Conservation (phyloP, 2,329 filamentous ascomycete species). For the Gyromitra esculenta region DNA sequence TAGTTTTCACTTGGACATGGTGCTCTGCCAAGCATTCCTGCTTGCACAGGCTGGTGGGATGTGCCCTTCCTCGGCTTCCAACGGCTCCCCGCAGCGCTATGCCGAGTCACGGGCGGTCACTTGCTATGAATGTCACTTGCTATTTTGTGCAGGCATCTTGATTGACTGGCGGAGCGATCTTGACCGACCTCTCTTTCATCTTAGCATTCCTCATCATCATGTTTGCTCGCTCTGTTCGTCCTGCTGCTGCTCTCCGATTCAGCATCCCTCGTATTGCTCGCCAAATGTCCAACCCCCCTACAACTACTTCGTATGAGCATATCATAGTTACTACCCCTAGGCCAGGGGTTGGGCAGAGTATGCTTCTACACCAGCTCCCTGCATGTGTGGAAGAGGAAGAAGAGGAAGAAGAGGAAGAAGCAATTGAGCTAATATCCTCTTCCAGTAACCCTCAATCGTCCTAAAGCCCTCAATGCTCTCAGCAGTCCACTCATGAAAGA, state of each 20-base stretch:
- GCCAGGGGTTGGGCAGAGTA: conserved; percentile 91
- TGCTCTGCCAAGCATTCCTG: not conserved
- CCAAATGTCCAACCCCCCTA: conserved; percentile 61
- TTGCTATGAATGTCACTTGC: not conserved
- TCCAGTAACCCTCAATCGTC: conserved; percentile 88
- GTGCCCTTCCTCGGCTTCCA: conserved; percentile 25
- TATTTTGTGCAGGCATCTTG: not conserved
- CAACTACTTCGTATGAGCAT: conserved; percentile 73
- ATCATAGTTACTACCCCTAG: conserved; percentile 83
- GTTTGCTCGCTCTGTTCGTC: conserved; percentile 66
- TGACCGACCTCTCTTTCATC: not conserved
- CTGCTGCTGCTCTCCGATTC: conserved; percentile 70
- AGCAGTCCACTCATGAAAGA: conserved; percentile 90
- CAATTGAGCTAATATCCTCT: conserved; percentile 12
- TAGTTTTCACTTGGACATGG: no score
- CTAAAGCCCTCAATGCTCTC: conserved; percentile 94
- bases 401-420: not conserved
- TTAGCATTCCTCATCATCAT: conserved; percentile 20
- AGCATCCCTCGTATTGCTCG: conserved; percentile 69
- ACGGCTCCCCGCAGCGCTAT: conserved; percentile 29
- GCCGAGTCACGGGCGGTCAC: conserved; percentile 37
- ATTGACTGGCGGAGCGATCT: not conserved
- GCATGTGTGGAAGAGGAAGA: no score
- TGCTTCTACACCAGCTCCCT: conserved; percentile 54
- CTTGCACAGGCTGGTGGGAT: not conserved